A percentile compares a stretch with the other conserved stretches of the same genome.
These are phyloP conservation scores for Eruca vesicaria DNA, from an alignment of 441 rosid species.

Conservation along the genomic window DNA sequence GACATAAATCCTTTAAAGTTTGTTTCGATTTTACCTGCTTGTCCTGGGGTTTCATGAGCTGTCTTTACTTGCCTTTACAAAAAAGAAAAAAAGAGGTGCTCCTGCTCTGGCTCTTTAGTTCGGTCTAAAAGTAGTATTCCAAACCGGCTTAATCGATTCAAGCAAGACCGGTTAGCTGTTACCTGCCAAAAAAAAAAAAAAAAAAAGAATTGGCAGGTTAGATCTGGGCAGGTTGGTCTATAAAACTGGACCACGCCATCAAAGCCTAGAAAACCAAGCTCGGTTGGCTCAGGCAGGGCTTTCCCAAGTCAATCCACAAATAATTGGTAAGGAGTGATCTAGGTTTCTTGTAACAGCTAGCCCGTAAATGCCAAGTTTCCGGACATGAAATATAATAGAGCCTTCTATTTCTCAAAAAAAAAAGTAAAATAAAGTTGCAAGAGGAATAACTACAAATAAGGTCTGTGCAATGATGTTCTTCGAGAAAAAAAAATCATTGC, in stretches of 20 bases:
- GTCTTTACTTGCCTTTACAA: too few relatives aligned
- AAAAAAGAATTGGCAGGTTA: not conserved
- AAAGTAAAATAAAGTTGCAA: slow-evolving; percentile 13
- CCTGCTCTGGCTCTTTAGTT: not conserved
- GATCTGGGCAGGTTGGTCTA: not conserved
- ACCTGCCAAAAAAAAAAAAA: too few relatives aligned
- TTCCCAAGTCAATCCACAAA: not conserved
- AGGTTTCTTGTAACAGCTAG: not conserved
- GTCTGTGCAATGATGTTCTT: too few relatives aligned
- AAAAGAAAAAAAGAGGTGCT: too few relatives aligned
- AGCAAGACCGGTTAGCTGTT: not conserved
- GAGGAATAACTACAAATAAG: not conserved
- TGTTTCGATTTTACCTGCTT: too few relatives aligned
- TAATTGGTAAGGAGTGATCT: too few relatives aligned
- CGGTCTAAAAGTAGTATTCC: not conserved
- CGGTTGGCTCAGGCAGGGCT: not conserved
- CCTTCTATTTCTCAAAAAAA: not conserved
- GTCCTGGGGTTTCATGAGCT: too few relatives aligned
- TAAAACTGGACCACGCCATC: not conserved
- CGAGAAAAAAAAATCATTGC: too few relatives aligned
- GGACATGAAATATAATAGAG: slow-evolving; percentile 1
- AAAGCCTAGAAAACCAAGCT: not conserved
- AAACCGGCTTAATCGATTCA: not conserved
- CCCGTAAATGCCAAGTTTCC: not conserved
- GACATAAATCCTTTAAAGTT: too few relatives aligned